These are phyloP conservation scores for Begonia peltatifolia DNA, from an alignment of 306 rosid species.

Conservation along the genomic window DNA sequence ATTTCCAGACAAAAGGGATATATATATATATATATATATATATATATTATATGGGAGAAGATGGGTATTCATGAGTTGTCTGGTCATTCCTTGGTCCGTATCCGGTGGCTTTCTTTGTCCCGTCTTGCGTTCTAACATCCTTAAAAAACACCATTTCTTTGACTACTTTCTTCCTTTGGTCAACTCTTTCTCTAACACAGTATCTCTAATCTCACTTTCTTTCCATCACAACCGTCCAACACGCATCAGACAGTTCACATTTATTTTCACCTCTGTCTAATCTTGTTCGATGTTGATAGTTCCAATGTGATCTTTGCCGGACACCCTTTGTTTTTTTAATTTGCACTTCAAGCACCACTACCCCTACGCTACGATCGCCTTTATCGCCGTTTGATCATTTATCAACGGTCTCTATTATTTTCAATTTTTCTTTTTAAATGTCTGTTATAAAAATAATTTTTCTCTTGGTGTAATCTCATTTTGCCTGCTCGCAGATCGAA, in stretches of 20 bases:
- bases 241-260: slow-evolving; percentile 53
- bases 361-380: slow-evolving; percentile 11
- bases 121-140: slow-evolving; percentile 39
- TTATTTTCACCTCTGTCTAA: slow-evolving; percentile 53
- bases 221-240: slow-evolving; percentile 70
- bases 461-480: slow-evolving; percentile 27
- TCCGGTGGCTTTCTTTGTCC: slow-evolving; percentile 43
- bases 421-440: slow-evolving; percentile 22
- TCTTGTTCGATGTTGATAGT: background rate
- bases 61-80: slow-evolving; percentile 26
- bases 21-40: too few relatives aligned
- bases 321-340: too few relatives aligned
- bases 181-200: slow-evolving; percentile 32
- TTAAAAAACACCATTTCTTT: slow-evolving; percentile 23
- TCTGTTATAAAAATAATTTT: slow-evolving; percentile 11
- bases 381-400: slow-evolving; percentile 28
- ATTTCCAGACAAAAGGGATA: too few relatives aligned
- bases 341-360: background rate
- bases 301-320: too few relatives aligned
- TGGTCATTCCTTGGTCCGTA: slow-evolving; percentile 22
- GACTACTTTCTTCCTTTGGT: slow-evolving; percentile 19
- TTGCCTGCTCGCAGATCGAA: slow-evolving; percentile 44
- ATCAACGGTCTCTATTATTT: slow-evolving; percentile 17
- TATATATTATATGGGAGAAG: too few relatives aligned
- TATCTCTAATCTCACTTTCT: slow-evolving; percentile 49